Conservation (phyloP, 176 grass and related monocot genomes). For the Rhynchospora breviuscula region DNA sequence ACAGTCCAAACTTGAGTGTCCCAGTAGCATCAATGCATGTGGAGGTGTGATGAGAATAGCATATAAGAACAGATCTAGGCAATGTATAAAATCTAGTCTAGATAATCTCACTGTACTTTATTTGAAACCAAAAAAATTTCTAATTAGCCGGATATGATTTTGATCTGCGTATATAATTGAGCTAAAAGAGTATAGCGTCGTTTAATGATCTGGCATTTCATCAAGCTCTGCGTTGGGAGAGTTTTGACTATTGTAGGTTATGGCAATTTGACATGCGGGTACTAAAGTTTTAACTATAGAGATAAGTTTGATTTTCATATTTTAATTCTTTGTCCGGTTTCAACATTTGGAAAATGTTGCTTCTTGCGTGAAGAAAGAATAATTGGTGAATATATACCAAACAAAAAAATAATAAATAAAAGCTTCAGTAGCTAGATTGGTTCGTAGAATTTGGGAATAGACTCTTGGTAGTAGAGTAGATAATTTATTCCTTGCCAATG, state of each 20-base stretch:
- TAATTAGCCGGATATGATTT: neutral
- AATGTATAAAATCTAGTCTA: neutral
- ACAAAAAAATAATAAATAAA: no score
- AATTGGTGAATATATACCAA: no score
- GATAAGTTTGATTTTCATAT: neutral
- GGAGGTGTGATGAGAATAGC: neutral
- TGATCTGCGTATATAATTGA: neutral
- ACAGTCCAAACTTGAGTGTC: neutral
- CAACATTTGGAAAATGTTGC: no score
- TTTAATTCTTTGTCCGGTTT: no score
- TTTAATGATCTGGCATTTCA: constrained; percentile 8
- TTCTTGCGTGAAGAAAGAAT: no score
- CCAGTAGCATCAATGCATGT: constrained; percentile 3
- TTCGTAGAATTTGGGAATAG: no score
- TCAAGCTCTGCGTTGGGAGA: neutral
- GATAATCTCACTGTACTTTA: neutral
- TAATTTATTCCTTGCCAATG: no score
- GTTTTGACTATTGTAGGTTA: neutral
- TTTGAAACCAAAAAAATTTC: neutral
- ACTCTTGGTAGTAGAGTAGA: no score
- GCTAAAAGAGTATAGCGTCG: neutral
- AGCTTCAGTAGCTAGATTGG: no score
- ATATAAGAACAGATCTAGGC: neutral
- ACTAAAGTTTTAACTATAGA: neutral
- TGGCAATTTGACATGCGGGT: neutral